Conservation (phyloP, 805 yeast species). For the Yarrowia hollandica region DNA sequence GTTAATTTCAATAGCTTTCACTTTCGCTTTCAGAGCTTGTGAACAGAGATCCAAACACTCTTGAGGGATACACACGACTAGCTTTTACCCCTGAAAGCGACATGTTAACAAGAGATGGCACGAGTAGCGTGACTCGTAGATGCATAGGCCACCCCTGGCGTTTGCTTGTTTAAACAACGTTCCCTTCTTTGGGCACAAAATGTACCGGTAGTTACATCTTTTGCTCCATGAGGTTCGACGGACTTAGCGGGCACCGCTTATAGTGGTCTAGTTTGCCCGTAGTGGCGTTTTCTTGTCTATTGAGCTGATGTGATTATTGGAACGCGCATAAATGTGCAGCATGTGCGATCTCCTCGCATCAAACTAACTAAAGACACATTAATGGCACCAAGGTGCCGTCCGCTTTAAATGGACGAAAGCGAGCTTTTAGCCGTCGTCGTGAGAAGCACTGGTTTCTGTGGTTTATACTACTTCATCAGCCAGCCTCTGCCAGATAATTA, state of each 20-base stretch:
- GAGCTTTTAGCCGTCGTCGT: too few relatives aligned
- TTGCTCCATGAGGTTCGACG: background rate
- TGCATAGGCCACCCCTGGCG: background rate
- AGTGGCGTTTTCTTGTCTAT: conserved; percentile 14
- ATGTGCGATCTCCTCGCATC: conserved; percentile 20
- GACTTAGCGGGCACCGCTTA: background rate
- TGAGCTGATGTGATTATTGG: conserved; percentile 14
- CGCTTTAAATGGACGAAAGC: too few relatives aligned
- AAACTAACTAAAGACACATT: too few relatives aligned
- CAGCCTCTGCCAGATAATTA: background rate
- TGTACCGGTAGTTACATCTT: too few relatives aligned
- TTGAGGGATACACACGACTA: background rate
- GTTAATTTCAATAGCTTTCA: background rate
- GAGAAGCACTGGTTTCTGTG: too few relatives aligned
- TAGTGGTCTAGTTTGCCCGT: conserved; percentile 2
- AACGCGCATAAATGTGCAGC: conserved; percentile 21
- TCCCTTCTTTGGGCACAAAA: too few relatives aligned
- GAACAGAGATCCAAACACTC: conserved; percentile 10
- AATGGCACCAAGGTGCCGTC: too few relatives aligned
- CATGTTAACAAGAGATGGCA: too few relatives aligned
- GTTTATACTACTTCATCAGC: background rate
- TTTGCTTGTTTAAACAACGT: background rate
- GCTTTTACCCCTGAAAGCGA: conserved; percentile 26
- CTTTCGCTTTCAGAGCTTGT: conserved; percentile 19
- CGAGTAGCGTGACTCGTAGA: conserved; percentile 2